A percentile compares a stretch with the other conserved stretches of the same genome.
Evolutionary conservation across 257 asterid species (phyloP).

Genomic region (Oldenlandia corymbosa): DNA sequence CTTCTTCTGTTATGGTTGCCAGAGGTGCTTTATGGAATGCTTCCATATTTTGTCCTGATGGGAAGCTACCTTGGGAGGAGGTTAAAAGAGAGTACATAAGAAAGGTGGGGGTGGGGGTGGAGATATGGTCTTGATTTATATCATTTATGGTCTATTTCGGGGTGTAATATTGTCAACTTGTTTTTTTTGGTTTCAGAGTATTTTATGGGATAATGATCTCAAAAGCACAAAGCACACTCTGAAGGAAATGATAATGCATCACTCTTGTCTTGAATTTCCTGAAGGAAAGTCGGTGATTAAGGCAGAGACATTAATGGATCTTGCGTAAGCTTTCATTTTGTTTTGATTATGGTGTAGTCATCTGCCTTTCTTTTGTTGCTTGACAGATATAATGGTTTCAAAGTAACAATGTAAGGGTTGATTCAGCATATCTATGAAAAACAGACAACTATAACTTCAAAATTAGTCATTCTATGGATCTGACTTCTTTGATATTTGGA

Average conservation of each 20-base stretch:
- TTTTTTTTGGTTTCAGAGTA: constrained; percentile 48
- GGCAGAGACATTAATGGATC: constrained; percentile 62
- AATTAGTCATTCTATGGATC: not conserved
- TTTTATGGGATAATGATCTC: constrained; percentile 86
- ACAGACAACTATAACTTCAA: not conserved
- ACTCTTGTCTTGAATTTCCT: constrained; percentile 67
- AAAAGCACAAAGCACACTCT: constrained; percentile 81
- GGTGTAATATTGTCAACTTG: too few species aligned
- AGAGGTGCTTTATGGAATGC: constrained; percentile 99
- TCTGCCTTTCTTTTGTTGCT: not conserved
- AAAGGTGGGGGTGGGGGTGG: too few species aligned
- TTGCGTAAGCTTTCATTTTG: constrained; percentile 65
- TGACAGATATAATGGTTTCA: not conserved
- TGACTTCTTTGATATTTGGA: not conserved
- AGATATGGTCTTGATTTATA: too few species aligned
- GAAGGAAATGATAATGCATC: constrained; percentile 79
- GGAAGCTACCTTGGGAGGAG: constrained; percentile 69
- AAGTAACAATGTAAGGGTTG: not conserved
- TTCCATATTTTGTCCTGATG: constrained; percentile 73
- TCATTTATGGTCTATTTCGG: not conserved
- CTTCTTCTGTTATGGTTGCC: constrained; percentile 93
- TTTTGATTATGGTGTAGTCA: not conserved
- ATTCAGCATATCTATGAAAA: not conserved
- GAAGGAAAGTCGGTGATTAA: constrained; percentile 75
- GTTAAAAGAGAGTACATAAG: constrained; percentile 72